phyloP scores from a whole-genome alignment of 2,329 filamentous ascomycete species.

The Arthrocladium fulminans region DNA sequence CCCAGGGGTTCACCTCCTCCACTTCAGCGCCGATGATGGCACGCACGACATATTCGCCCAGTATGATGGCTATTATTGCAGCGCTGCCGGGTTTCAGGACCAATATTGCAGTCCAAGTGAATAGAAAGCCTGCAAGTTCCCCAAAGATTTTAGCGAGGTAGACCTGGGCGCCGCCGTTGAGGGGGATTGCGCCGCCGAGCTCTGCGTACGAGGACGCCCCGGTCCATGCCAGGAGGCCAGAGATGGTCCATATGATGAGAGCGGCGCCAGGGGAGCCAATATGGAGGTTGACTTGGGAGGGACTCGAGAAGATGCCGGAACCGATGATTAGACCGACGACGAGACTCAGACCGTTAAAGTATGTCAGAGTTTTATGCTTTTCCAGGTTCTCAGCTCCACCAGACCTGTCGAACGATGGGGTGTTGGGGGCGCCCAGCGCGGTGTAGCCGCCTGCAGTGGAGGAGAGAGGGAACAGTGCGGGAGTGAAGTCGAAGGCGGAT shows the following conservation, averaged over 20 bases:
- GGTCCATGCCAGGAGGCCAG: slow-evolving; percentile 91
- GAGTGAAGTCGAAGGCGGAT: slow-evolving; percentile 92
- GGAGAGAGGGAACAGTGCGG: slow-evolving; percentile 83
- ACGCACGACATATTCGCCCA: slow-evolving; percentile 92
- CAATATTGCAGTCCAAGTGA: slow-evolving; percentile 90
- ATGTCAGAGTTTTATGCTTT: slow-evolving; percentile 92
- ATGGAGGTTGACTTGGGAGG: slow-evolving; percentile 83
- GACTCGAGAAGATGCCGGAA: slow-evolving; percentile 91
- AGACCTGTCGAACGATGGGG: slow-evolving; percentile 40
- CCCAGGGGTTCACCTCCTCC: slow-evolving; percentile 70
- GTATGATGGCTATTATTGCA: slow-evolving; percentile 94
- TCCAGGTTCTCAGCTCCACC: slow-evolving; percentile 69
- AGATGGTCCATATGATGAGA: slow-evolving; percentile 82
- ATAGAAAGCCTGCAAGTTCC: slow-evolving; percentile 84
- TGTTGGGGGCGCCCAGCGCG: slow-evolving; percentile 68
- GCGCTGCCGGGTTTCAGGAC: slow-evolving; percentile 89
- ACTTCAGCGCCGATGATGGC: slow-evolving; percentile 81
- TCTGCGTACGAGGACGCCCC: slow-evolving; percentile 92
- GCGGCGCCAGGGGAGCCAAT: slow-evolving; percentile 85
- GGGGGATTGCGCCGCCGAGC: slow-evolving; percentile 84
- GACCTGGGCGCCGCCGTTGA: slow-evolving; percentile 89
- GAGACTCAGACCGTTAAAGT: slow-evolving; percentile 82
- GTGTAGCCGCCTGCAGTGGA: slow-evolving; percentile 76
- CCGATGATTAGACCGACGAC: slow-evolving; percentile 92
- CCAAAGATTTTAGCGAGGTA: slow-evolving; percentile 96